Evolutionary conservation across 805 yeast genomes (phyloP).

Genomic region (Starmerella etchellsii): DNA sequence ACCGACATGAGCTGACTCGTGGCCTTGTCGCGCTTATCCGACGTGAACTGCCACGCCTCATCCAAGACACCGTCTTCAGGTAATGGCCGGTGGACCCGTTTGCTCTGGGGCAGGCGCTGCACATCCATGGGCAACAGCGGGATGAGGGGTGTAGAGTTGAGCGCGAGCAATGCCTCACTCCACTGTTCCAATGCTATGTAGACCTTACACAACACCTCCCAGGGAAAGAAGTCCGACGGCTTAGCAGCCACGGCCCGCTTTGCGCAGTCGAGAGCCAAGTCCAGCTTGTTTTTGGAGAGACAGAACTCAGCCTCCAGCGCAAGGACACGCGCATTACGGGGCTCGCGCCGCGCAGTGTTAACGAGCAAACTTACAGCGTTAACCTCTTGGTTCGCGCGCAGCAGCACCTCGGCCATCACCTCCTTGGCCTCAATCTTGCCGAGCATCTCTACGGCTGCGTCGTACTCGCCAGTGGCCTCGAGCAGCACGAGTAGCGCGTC

Average conservation of each 20-base stretch:
- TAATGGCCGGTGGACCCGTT: slow-evolving; percentile 35
- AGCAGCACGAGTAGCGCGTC: slow-evolving; percentile 59
- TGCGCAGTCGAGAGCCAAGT: slow-evolving; percentile 48
- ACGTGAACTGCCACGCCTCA: slow-evolving; percentile 34
- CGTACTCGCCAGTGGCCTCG: slow-evolving; percentile 51
- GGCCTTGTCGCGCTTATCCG: slow-evolving; percentile 24
- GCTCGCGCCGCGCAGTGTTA: slow-evolving; percentile 29
- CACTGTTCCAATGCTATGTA: slow-evolving; percentile 46
- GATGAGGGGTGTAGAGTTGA: slow-evolving; percentile 68
- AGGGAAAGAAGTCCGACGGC: slow-evolving; percentile 65
- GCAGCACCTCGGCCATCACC: slow-evolving; percentile 33
- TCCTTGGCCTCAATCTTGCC: slow-evolving; percentile 40
- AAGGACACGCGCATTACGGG: slow-evolving; percentile 48
- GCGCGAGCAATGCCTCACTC: slow-evolving; percentile 46
- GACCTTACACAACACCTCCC: slow-evolving; percentile 53
- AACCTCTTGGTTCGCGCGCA: slow-evolving; percentile 34
- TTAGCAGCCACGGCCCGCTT: slow-evolving; percentile 46
- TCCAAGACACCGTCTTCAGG: slow-evolving; percentile 44
- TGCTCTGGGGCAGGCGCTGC: slow-evolving; percentile 34
- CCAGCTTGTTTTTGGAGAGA: slow-evolving; percentile 39
- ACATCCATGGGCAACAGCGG: slow-evolving; percentile 36
- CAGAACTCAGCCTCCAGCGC: slow-evolving; percentile 54
- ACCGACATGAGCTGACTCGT: slow-evolving; percentile 10
- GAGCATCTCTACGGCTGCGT: slow-evolving; percentile 47
- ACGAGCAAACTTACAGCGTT: slow-evolving; percentile 37